These are phyloP conservation scores for Prunella vulgaris DNA, from an alignment of 257 asterid species.

Conservation along the genomic window DNA sequence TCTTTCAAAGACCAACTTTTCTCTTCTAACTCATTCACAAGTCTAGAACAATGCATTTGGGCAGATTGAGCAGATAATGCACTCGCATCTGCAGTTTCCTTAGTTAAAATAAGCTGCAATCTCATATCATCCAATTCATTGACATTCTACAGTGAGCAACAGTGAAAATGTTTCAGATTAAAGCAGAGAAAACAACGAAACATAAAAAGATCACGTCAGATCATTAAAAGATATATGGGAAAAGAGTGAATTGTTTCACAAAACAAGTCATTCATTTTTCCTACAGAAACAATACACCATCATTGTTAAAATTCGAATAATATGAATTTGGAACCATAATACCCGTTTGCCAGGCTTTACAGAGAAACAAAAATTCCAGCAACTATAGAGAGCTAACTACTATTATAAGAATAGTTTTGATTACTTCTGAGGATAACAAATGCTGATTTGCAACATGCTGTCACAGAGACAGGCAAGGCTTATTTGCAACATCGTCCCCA, in stretches of 20 bases:
- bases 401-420: background rate
- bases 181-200: background rate
- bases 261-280: background rate
- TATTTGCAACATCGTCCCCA: background rate
- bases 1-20: conserved; percentile 46
- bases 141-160: conserved; percentile 35
- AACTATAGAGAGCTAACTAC: background rate
- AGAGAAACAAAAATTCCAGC: background rate
- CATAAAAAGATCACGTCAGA: background rate
- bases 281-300: background rate
- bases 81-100: conserved; percentile 75
- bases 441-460: background rate
- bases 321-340: background rate
- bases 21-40: conserved; percentile 66
- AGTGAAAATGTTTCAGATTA: conserved; percentile 3
- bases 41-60: conserved; percentile 56
- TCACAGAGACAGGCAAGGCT: background rate
- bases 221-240: background rate
- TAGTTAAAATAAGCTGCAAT: conserved; percentile 54
- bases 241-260: background rate
- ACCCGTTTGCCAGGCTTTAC: background rate
- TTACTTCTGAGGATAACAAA: background rate
- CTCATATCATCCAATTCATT: conserved; percentile 63
- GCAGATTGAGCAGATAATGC: conserved; percentile 79
- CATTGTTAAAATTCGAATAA: background rate